These are phyloP conservation scores for Jackrogersella multiformis DNA, from an alignment of 495 filamentous ascomycete species.

Conservation along the genomic window DNA sequence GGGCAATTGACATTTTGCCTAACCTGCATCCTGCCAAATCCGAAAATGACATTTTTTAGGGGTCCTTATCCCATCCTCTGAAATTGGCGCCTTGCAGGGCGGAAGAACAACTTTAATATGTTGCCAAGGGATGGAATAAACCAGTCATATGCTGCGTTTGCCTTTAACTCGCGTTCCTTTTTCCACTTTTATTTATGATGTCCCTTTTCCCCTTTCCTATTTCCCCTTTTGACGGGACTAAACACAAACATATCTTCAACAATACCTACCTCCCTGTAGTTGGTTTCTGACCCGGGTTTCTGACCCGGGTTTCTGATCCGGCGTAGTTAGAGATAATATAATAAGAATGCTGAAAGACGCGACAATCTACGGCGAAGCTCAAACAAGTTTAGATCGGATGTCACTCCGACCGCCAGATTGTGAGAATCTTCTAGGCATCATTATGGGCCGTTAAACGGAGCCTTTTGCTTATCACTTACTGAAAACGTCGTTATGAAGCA, in stretches of 20 bases:
- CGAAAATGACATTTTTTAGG: constrained; percentile 24
- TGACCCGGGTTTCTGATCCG: not conserved
- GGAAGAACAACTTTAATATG: constrained; percentile 38
- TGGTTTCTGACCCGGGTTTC: not conserved
- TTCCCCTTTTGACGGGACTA: too few relatives aligned
- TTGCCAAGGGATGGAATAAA: constrained; percentile 27
- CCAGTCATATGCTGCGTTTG: constrained; percentile 22
- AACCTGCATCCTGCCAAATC: constrained; percentile 33
- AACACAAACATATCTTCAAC: constrained; percentile 8
- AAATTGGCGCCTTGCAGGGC: constrained; percentile 40
- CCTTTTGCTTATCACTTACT: constrained; percentile 42
- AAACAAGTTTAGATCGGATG: constrained; percentile 24
- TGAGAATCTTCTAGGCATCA: constrained; percentile 34
- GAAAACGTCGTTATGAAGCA: constrained; percentile 41
- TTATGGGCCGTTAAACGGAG: constrained; percentile 38
- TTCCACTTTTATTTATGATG: constrained; percentile 21
- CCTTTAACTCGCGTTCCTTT: constrained; percentile 29
- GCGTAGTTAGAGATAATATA: not conserved
- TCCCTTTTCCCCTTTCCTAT: too few relatives aligned
- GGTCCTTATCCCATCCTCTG: constrained; percentile 28
- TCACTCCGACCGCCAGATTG: constrained; percentile 41
- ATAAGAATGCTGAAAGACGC: constrained; percentile 5
- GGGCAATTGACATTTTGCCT: constrained; percentile 37
- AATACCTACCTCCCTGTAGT: too few relatives aligned
- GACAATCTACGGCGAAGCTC: constrained; percentile 24